Conservation (phyloP, 2,329 filamentous ascomycete species). For the Juglanconis sp. region DNA sequence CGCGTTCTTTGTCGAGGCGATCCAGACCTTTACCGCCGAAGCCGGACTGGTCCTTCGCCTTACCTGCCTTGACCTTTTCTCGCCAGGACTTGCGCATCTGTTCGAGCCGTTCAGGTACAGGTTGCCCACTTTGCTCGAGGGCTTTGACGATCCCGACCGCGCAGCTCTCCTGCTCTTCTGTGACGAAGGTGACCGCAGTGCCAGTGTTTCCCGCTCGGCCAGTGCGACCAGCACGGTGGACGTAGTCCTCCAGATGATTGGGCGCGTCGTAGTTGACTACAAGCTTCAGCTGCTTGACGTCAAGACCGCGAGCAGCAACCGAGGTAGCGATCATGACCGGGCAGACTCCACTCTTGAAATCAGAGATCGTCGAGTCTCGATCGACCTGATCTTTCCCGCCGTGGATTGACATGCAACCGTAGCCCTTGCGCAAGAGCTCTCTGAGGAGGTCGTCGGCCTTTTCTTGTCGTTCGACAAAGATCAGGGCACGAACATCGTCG, state of each 20-base stretch:
- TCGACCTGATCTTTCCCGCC: conserved; percentile 93
- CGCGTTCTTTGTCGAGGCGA: conserved; percentile 84
- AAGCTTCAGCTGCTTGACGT: conserved; percentile 92
- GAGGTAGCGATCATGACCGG: conserved; percentile 93
- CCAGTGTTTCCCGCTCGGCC: conserved; percentile 92
- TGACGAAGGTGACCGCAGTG: conserved; percentile 91
- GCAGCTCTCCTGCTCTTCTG: conserved; percentile 86
- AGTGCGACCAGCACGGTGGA: conserved; percentile 89
- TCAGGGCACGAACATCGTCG: conserved; percentile 83
- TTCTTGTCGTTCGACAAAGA: conserved; percentile 91
- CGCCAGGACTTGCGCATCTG: conserved; percentile 71
- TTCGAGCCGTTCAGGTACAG: conserved; percentile 67
- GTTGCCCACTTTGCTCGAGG: conserved; percentile 84
- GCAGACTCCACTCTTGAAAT: conserved; percentile 89
- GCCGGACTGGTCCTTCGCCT: conserved; percentile 83
- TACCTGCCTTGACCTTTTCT: conserved; percentile 88
- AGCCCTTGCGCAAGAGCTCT: conserved; percentile 78
- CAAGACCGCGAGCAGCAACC: conserved; percentile 88
- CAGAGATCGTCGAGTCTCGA: conserved; percentile 84
- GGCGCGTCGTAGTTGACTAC: conserved; percentile 95
- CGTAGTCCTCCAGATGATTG: conserved; percentile 94
- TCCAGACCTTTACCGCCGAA: conserved; percentile 96
- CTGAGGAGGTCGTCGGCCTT: conserved; percentile 78
- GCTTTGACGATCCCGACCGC: conserved; percentile 87
- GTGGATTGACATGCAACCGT: conserved; percentile 90